Percentiles rank a stretch among this genome's conserved stretches.
Conservation (phyloP, 331 rosid genomes). For the Quercus tomentella region DNA sequence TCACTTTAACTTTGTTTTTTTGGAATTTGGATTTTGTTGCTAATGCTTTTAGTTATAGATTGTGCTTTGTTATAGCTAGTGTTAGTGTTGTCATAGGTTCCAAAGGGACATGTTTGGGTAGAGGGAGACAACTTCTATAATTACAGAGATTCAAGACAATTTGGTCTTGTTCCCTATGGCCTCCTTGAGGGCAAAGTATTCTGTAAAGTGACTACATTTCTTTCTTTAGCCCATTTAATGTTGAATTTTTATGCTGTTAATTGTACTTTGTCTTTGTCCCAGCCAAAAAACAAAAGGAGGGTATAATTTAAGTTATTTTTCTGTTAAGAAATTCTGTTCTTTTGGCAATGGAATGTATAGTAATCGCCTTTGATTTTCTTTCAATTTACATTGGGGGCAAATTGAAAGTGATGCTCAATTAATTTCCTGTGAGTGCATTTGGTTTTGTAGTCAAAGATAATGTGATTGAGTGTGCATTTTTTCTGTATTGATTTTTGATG, state of each 20-base stretch:
- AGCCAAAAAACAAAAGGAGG: not conserved
- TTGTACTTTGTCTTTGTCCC: not conserved
- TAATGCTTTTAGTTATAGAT: not conserved
- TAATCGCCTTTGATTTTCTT: not conserved
- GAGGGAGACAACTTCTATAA: slow-evolving; percentile 66
- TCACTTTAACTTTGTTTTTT: too few species aligned
- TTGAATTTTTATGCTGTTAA: not conserved
- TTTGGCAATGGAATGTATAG: not conserved
- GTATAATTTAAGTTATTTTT: not conserved
- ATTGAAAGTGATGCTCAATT: too few species aligned
- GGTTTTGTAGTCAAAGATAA: too few species aligned
- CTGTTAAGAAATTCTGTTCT: not conserved
- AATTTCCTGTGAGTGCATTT: too few species aligned
- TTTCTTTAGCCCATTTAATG: not conserved
- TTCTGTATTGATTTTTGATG: too few species aligned
- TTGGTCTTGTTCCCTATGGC: slow-evolving; percentile 72
- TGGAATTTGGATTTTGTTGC: not conserved
- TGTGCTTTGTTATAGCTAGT: not conserved
- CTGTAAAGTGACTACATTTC: slow-evolving; percentile 53
- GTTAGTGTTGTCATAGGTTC: slow-evolving; percentile 43
- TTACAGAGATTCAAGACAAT: slow-evolving; percentile 53
- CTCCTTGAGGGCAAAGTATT: slow-evolving; percentile 52
- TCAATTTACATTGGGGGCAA: too few species aligned
- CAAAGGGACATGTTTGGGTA: slow-evolving; percentile 76
- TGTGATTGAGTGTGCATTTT: too few species aligned